Conservation (phyloP, 441 rosid species). For the Erysimum cheiri region DNA sequence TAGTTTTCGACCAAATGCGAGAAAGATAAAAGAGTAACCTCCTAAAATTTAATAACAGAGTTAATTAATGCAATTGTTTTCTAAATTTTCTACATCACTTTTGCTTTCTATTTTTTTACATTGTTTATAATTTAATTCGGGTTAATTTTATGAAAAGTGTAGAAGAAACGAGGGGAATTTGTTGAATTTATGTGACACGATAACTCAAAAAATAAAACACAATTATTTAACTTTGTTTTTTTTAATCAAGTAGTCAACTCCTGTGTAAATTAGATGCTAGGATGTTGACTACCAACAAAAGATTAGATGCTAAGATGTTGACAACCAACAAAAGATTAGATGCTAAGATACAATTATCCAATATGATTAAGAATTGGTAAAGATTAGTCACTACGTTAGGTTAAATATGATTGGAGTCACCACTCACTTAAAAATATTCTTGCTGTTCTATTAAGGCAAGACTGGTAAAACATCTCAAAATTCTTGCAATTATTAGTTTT, state of each 20-base stretch:
- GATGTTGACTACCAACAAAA: background rate
- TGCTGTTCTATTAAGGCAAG: conserved; percentile 24
- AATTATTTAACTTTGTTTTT: too few species aligned
- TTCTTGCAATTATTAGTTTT: background rate
- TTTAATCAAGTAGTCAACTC: background rate
- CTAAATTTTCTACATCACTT: background rate
- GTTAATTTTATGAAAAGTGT: background rate
- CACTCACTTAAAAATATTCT: conserved; percentile 6
- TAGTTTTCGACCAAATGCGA: conserved; percentile 18
- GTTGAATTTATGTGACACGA: background rate
- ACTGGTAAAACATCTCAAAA: conserved; percentile 16
- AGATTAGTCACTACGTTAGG: background rate
- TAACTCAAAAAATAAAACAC: background rate
- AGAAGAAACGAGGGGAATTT: background rate
- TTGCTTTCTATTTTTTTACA: too few species aligned
- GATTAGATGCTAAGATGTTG: conserved; percentile 6
- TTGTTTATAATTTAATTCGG: background rate
- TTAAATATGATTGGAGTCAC: conserved; percentile 23
- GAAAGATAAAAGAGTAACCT: conserved; percentile 17
- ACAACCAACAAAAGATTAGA: background rate
- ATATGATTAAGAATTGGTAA: conserved; percentile 12
- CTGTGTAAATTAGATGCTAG: background rate
- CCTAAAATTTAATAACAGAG: background rate
- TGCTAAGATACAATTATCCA: background rate
- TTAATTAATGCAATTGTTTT: background rate